Conservation (phyloP, 768 basidiomycete species). For the Xanthoconium purpureum region DNA sequence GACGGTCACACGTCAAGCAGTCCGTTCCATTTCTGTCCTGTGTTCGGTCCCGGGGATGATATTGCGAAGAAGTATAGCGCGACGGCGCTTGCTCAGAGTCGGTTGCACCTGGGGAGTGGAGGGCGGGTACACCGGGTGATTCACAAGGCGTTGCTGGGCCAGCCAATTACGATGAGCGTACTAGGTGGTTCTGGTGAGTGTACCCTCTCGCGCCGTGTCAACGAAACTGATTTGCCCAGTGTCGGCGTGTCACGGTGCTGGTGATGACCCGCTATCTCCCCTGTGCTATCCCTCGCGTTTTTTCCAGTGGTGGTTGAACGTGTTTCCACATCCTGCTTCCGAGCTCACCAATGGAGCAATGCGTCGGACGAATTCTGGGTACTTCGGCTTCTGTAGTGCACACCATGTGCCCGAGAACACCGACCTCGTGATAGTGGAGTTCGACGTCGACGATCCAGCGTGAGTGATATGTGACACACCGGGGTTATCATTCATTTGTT, state of each 20-base stretch:
- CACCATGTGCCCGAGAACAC: slow-evolving; percentile 94
- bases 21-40: slow-evolving; percentile 91
- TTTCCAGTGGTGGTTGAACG: slow-evolving; percentile 95
- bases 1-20: slow-evolving; percentile 35
- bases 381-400: slow-evolving; percentile 91
- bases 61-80: slow-evolving; percentile 79
- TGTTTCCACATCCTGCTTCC: slow-evolving; percentile 98
- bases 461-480: slow-evolving; percentile 39
- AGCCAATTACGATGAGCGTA: slow-evolving; percentile 86
- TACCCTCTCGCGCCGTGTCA: neutral
- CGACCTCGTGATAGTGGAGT: slow-evolving; percentile 93
- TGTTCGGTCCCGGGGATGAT: slow-evolving; percentile 78
- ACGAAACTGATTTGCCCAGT: slow-evolving; percentile 43
- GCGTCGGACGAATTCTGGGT: slow-evolving; percentile 86
- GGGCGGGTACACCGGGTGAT: slow-evolving; percentile 79
- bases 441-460: slow-evolving; percentile 88
- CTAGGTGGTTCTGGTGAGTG: slow-evolving; percentile 82
- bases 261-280: slow-evolving; percentile 82
- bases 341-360: slow-evolving; percentile 98
- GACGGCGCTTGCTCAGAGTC: slow-evolving; percentile 65
- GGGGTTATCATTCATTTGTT: neutral
- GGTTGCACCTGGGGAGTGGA: slow-evolving; percentile 77
- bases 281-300: slow-evolving; percentile 91
- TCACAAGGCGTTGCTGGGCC: slow-evolving; percentile 78
- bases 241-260: slow-evolving; percentile 90